These are phyloP conservation scores for Carex sylvatica DNA, from an alignment of 202 grass and related monocot genomes.

Conservation along the genomic window DNA sequence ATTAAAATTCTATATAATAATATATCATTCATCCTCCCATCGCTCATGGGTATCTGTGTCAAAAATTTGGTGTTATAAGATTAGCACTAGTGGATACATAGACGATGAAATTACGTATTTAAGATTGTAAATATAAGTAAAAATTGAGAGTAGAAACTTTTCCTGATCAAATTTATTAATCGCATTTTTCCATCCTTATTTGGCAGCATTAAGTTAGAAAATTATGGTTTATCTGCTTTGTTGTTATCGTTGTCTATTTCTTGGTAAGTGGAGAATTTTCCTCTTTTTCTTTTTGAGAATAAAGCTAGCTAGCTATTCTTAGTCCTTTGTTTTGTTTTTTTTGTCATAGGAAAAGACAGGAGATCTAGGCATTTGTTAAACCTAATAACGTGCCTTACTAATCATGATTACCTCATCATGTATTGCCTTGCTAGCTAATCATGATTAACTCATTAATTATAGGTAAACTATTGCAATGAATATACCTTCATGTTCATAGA, in stretches of 20 bases:
- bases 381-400: neutral
- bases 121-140: neutral
- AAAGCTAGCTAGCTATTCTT: neutral
- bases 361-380: neutral
- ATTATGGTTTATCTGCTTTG: slow-evolving; percentile 36
- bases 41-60: too few species aligned
- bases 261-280: slow-evolving; percentile 34
- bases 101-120: too few species aligned
- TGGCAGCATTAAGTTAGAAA: slow-evolving; percentile 21
- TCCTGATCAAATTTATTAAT: slow-evolving; percentile 5
- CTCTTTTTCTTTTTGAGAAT: slow-evolving; percentile 7
- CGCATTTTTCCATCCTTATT: neutral
- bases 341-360: slow-evolving; percentile 16
- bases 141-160: neutral
- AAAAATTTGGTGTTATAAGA: too few species aligned
- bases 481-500: neutral
- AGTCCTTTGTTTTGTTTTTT: slow-evolving; percentile 8
- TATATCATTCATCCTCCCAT: too few species aligned
- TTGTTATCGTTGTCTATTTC: slow-evolving; percentile 36
- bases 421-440: neutral
- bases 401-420: neutral
- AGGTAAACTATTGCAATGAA: neutral
- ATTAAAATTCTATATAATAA: neutral
- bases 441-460: neutral
- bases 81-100: too few species aligned